phyloP scores from a whole-genome alignment of 305 asterid species.

The Petunia hybrid region DNA sequence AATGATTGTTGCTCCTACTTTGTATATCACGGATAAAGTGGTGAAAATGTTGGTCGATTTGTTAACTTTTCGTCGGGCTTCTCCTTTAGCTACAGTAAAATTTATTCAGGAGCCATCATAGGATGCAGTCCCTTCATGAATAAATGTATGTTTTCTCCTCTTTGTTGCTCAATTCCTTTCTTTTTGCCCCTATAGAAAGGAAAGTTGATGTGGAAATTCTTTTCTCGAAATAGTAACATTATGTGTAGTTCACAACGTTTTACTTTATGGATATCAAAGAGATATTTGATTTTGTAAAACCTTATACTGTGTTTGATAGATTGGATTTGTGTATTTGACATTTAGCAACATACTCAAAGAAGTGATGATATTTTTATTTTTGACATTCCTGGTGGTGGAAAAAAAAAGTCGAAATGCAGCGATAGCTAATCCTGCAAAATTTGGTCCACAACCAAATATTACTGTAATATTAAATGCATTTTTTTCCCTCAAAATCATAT shows the following conservation, averaged over 20 bases:
- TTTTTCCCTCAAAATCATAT: too few species aligned
- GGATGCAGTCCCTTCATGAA: background rate
- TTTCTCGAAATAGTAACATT: background rate
- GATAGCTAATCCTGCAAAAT: too few species aligned
- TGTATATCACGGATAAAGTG: constrained; percentile 53
- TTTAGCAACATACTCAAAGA: constrained; percentile 2
- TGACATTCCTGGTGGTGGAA: constrained; percentile 3
- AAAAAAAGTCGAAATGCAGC: background rate
- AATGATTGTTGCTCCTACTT: constrained; percentile 65
- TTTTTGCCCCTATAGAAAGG: background rate
- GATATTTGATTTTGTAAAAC: background rate
- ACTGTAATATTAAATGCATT: too few species aligned
- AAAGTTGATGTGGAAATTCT: background rate
- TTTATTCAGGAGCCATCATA: constrained; percentile 54
- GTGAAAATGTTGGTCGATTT: constrained; percentile 65
- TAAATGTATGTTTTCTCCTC: background rate
- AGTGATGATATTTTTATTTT: background rate
- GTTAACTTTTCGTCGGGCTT: constrained; percentile 79
- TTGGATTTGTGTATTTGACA: background rate
- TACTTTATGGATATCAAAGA: background rate
- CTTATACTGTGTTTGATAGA: background rate
- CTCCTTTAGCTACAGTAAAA: constrained; percentile 70
- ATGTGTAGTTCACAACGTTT: background rate
- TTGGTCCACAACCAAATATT: too few species aligned
- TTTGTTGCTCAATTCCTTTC: constrained; percentile 3